phyloP scores from a whole-genome alignment of 2,329 filamentous ascomycete genomes.

The Colletotrichum euphorbiae region DNA sequence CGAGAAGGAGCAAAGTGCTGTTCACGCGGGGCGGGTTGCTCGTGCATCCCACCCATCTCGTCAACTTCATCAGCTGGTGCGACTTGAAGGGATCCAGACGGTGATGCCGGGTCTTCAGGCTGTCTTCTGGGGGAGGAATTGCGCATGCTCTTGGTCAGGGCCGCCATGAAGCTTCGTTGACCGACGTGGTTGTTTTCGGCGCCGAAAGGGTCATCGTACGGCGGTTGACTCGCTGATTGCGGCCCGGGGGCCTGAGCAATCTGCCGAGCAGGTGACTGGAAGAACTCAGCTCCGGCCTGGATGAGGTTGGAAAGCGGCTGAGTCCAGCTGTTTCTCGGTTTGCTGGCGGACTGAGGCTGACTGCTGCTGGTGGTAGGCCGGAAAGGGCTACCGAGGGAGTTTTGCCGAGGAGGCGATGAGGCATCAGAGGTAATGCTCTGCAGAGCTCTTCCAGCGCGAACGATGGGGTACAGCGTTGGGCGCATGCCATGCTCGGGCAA shows the following conservation, averaged over 20 bases:
- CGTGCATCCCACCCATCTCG: constrained; percentile 58
- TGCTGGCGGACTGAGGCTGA: constrained; percentile 32
- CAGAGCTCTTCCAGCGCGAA: constrained; percentile 67
- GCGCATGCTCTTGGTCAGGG: constrained; percentile 46
- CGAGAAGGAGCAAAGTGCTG: constrained; percentile 27
- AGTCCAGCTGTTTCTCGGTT: constrained; percentile 36
- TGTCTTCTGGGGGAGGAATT: constrained; percentile 12
- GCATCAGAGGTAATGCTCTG: constrained; percentile 70
- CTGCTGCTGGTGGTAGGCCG: constrained; percentile 44
- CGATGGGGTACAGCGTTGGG: constrained; percentile 66
- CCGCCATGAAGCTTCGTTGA: constrained; percentile 49
- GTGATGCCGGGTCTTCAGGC: constrained; percentile 9
- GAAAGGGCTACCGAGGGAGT: constrained; percentile 68
- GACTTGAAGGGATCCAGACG: constrained; percentile 29
- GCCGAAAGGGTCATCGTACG: constrained; percentile 47
- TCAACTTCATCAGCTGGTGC: constrained; percentile 46
- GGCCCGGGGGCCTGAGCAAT: constrained; percentile 12
- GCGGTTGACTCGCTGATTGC: constrained; percentile 35
- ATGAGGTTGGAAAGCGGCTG: constrained; percentile 36
- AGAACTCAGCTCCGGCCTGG: constrained; percentile 39
- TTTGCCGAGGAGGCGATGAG: constrained; percentile 65
- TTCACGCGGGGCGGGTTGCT: constrained; percentile 39
- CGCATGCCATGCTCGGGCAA: constrained; percentile 49
- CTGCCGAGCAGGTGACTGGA: constrained; percentile 31
- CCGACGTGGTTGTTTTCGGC: constrained; percentile 44